Evolutionary conservation across 345 rosid species (phyloP).

Genomic region (Melaleuca quinquenervia): DNA sequence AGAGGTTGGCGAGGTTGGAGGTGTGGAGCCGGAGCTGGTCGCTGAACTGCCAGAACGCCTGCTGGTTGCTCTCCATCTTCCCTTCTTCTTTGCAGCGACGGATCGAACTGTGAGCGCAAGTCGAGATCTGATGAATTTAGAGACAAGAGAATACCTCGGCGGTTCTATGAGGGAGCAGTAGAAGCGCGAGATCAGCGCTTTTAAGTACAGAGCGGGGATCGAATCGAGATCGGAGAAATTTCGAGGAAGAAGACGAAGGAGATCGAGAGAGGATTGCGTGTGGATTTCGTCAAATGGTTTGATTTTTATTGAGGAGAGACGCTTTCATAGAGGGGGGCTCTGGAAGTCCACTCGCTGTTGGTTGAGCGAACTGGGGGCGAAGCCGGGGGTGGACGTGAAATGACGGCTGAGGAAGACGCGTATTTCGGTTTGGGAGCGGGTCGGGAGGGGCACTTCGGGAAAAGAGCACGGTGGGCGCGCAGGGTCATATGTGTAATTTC

Average conservation of each 20-base stretch:
- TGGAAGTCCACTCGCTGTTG: background rate
- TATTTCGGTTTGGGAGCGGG: background rate
- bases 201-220: background rate
- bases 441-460: background rate
- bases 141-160: background rate
- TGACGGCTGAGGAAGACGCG: background rate
- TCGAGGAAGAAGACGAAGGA: background rate
- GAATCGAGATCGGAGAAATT: background rate
- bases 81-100: background rate
- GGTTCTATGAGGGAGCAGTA: background rate
- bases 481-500: background rate
- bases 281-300: background rate
- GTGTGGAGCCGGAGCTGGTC: conserved; percentile 78
- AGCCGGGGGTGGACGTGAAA: background rate
- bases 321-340: no score
- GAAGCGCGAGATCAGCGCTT: background rate
- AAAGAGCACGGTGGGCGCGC: background rate
- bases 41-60: conserved; percentile 90
- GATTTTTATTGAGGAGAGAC: background rate
- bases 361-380: background rate
- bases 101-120: no score
- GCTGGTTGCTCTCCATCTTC: conserved; percentile 76
- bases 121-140: background rate
- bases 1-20: conserved; percentile 57
- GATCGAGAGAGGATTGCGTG: background rate